These are phyloP conservation scores for Trichoderma asperellum DNA, from an alignment of 2,329 filamentous ascomycete genomes.

Conservation along the genomic window DNA sequence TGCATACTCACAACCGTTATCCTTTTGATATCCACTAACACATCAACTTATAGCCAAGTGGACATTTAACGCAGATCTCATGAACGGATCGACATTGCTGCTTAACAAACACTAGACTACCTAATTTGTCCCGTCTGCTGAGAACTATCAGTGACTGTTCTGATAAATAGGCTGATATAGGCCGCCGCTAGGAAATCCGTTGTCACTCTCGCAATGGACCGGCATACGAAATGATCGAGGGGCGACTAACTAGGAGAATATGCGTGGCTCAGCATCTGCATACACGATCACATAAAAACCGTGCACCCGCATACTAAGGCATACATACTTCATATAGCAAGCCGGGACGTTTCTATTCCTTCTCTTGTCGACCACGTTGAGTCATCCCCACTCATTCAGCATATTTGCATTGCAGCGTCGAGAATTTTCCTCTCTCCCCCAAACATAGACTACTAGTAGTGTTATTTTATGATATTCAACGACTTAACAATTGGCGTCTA, in stretches of 20 bases:
- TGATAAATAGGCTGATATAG: neutral
- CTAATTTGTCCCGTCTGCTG: neutral
- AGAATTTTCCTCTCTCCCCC: neutral
- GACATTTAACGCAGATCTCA: slow-evolving; percentile 47
- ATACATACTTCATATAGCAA: neutral
- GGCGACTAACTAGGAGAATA: neutral
- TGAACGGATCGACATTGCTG: slow-evolving; percentile 23
- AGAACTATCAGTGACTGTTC: neutral
- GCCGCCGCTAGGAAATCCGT: neutral
- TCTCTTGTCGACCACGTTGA: neutral
- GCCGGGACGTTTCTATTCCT: neutral
- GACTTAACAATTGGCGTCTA: slow-evolving; percentile 21
- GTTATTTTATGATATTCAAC: slow-evolving; percentile 21
- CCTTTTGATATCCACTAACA: slow-evolving; percentile 34
- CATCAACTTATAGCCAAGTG: slow-evolving; percentile 46
- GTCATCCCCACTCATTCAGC: neutral
- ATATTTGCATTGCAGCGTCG: slow-evolving; percentile 1
- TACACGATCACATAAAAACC: neutral
- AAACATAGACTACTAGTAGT: slow-evolving; percentile 19
- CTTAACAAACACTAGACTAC: slow-evolving; percentile 24
- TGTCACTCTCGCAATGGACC: neutral
- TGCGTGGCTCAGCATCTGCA: neutral
- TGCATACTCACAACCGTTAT: no score
- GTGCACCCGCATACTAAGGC: neutral
- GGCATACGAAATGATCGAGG: neutral